These are phyloP conservation scores for Phyllosticta citrichinensis DNA, from an alignment of 2,329 filamentous ascomycete genomes.

Conservation along the genomic window DNA sequence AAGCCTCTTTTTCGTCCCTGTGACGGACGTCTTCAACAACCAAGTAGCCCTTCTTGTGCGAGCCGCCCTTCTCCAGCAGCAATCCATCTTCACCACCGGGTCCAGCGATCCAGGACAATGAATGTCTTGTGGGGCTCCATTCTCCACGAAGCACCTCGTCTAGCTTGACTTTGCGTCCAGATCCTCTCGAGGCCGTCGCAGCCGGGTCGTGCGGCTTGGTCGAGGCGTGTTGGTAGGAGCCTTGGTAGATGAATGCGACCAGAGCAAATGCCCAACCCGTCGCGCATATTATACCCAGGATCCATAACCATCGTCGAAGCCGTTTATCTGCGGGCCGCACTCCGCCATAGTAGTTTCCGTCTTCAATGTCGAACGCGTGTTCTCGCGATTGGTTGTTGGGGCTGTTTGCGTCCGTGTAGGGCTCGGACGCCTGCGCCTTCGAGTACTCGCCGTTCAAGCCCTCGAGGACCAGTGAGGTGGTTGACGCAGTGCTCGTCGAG, in stretches of 20 bases:
- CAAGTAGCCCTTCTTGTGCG: slow-evolving; percentile 51
- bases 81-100: slow-evolving; percentile 73
- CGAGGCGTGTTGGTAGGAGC: slow-evolving; percentile 56
- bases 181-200: slow-evolving; percentile 51
- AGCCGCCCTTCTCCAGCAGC: slow-evolving; percentile 60
- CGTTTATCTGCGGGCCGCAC: slow-evolving; percentile 53
- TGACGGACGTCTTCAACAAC: slow-evolving; percentile 77
- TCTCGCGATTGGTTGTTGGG: slow-evolving; percentile 31
- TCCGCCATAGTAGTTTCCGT: slow-evolving; percentile 34
- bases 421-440: slow-evolving; percentile 23
- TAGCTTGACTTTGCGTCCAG: slow-evolving; percentile 62
- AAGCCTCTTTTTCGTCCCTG: slow-evolving; percentile 28
- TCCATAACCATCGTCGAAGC: slow-evolving; percentile 52
- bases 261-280: slow-evolving; percentile 61
- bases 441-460: slow-evolving; percentile 51
- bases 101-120: slow-evolving; percentile 67
- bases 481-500: slow-evolving; percentile 69
- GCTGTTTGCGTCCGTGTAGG: slow-evolving; percentile 31
- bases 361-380: slow-evolving; percentile 40
- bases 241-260: slow-evolving; percentile 54
- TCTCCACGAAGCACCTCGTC: slow-evolving; percentile 58
- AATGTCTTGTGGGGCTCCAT: slow-evolving; percentile 55
- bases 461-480: slow-evolving; percentile 73
- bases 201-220: slow-evolving; percentile 58
- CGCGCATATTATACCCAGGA: slow-evolving; percentile 50